Evolutionary conservation across 2,329 filamentous ascomycete species (phyloP), one percentile per base, ranked within the genome.

Genomic region (Ophiostoma sp.): DNA sequence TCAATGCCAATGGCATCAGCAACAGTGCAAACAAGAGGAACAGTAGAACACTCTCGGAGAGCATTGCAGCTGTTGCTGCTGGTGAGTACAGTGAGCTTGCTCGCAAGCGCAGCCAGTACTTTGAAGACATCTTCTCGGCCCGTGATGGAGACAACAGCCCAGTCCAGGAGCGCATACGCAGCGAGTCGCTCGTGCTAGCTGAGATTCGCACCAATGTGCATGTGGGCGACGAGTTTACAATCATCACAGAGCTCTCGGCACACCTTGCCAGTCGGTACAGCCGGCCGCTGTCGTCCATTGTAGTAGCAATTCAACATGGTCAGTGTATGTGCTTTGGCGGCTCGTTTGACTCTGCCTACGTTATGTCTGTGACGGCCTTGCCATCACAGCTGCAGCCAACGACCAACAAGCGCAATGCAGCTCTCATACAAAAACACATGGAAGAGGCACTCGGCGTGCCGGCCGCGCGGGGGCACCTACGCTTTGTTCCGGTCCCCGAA

Each of bases 341-440:
- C 47, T 88, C 87, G 5, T 89, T 91, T 71, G 89, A 93, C 66
- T 89, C 91, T 3, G 90, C 91, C 27, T 97, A 97, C 75, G 84
- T 88, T 70, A 81, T 96, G 74, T 89, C 86, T 45, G 85, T 97
- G 69, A 88, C 85, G 47, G 88, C 91, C 0, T 81, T 95, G 9
- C 83, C 89, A 0, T 82, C 82, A 11, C 84, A 91, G 72, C 80
- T 95, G 69, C 87, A 89, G 70, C 86, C 90, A 0, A 84, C 87
- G 3, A 91, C 87, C 66, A 97, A 97, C 79, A 90, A 90, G 76
- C 87, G 92, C 71, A 95, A 94, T 76, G 87, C 91, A 0, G 83
- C 84, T n/a, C 79, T 96, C 18, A 84, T 96, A 3, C 91, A 95
- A 75, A 82, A 81, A n/a, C 89, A 90, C 76, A 84, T 97, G 77